Base-by-base conservation (phyloP, 2,329 filamentous ascomycete species). In the Colletotrichum sp. region DNA sequence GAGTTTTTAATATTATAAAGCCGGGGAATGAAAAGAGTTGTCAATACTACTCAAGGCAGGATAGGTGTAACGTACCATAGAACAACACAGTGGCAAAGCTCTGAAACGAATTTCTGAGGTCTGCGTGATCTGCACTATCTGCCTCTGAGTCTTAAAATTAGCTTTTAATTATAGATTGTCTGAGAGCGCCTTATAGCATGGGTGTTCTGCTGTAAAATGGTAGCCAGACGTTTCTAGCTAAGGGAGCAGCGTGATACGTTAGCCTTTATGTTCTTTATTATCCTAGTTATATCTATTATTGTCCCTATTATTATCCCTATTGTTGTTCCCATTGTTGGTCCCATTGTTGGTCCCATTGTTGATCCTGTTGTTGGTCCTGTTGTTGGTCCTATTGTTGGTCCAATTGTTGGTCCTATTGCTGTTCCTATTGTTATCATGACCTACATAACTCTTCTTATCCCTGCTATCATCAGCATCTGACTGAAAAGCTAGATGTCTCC, bases 401-500 rank as follows among this genome's bases (percentile, higher is more conserved):
- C n/a, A n/a, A n/a, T n/a, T n/a, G n/a, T n/a, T n/a, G n/a, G n/a
- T n/a, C n/a, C n/a, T n/a, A n/a, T n/a, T n/a, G n/a, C n/a, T 48
- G 36, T 39, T 36, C 18, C 18, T n/a, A 43, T 43, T n/a, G 1
- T 43, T 0, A 12, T 48, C 12, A 48, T 48, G 9, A 6, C 39
- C 0, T n/a, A 5, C 12, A 9, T n/a, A n/a, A 48, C 18, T n/a
- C 2, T 6, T 2, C 0, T 48, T 12, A 12, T 48, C 18, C 18
- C 39, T 48, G 39, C 39, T 4, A 4, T 48, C 9, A 0, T 48
- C 1, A 48, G 39, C 18, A n/a, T 48, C 18, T 2, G 2, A 10
- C 39, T 48, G 3, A 0, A 48, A 0, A 12, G 18, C 18, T 48
- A n/a, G 39, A 48, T 48, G 18, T n/a, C 7, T n/a, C 39, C 18